A percentile compares a stretch with the other conserved stretches of the same genome.
These are phyloP conservation scores for Lecanosticta acicola DNA, from an alignment of 2,329 filamentous ascomycete genomes.

Conservation along the genomic window DNA sequence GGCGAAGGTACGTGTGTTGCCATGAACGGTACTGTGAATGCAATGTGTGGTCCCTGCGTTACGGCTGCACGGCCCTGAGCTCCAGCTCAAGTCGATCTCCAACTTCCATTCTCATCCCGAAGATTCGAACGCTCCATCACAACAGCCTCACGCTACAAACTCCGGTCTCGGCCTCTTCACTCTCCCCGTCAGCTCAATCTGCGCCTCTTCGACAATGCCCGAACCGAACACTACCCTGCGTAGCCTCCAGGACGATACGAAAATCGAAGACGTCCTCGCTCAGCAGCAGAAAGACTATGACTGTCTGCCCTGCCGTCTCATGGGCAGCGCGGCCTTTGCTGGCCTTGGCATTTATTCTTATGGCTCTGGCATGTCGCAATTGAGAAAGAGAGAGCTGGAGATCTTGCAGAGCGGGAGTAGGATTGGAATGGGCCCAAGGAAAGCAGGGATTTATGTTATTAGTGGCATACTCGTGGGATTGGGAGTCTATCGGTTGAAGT, in stretches of 20 bases:
- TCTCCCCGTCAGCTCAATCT: background rate
- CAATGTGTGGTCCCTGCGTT: no score
- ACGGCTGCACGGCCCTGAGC: no score
- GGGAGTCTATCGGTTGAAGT: slow-evolving; percentile 40
- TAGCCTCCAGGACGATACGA: slow-evolving; percentile 16
- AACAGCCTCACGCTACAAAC: no score
- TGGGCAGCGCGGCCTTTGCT: slow-evolving; percentile 39
- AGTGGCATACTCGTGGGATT: slow-evolving; percentile 39
- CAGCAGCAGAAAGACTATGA: slow-evolving; percentile 27
- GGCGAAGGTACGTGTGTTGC: no score
- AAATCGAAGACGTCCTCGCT: slow-evolving; percentile 21
- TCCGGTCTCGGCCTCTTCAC: no score
- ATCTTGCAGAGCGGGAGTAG: slow-evolving; percentile 39
- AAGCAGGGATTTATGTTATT: slow-evolving; percentile 38
- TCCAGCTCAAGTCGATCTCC: no score
- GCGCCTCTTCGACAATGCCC: slow-evolving; percentile 1
- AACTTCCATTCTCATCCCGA: no score
- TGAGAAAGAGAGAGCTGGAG: slow-evolving; percentile 36
- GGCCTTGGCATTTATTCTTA: slow-evolving; percentile 45
- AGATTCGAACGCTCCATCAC: no score
- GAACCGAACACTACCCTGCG: slow-evolving; percentile 1
- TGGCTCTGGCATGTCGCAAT: slow-evolving; percentile 41
- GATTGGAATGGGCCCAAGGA: slow-evolving; percentile 39
- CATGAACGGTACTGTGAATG: no score
- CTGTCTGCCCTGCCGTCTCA: slow-evolving; percentile 30